Evolutionary conservation across 2,329 filamentous ascomycete genomes (phyloP).

Genomic region (Fusarium denticulatum): DNA sequence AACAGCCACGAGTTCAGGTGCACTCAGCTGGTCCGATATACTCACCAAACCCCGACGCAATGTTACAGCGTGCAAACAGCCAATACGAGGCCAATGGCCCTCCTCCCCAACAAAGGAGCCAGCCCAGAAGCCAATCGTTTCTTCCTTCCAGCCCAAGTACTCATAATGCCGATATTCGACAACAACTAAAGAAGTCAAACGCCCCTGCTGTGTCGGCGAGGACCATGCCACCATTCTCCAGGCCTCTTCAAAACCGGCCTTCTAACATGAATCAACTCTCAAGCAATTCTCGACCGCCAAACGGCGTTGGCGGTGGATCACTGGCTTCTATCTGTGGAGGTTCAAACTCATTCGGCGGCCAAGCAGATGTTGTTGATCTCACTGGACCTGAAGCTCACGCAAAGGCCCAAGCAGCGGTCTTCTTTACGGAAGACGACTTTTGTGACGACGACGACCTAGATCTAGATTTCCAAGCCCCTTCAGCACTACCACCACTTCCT

Average conservation of each 20-base stretch:
- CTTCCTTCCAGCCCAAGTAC: conserved; percentile 65
- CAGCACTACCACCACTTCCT: conserved; percentile 56
- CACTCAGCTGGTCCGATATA: conserved; percentile 28
- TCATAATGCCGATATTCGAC: conserved; percentile 59
- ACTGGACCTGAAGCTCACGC: conserved; percentile 43
- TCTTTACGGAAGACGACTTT: conserved; percentile 84
- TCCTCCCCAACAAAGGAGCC: conserved; percentile 45
- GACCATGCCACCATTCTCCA: conserved; percentile 44
- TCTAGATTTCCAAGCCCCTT: conserved; percentile 71
- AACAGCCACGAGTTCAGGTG: conserved; percentile 37
- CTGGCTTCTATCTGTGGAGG: conserved; percentile 56
- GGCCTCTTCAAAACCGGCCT: conserved; percentile 44
- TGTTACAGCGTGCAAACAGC: conserved; percentile 52
- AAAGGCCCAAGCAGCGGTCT: conserved; percentile 54
- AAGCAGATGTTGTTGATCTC: conserved; percentile 48
- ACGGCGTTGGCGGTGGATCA: conserved; percentile 36
- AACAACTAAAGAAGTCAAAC: conserved; percentile 60
- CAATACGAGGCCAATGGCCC: conserved; percentile 51
- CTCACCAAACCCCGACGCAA: conserved; percentile 40
- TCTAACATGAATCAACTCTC: conserved; percentile 46
- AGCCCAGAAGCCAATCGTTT: conserved; percentile 59
- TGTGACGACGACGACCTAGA: conserved; percentile 84
- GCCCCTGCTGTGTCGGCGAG: conserved; percentile 54
- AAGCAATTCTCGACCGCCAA: conserved; percentile 14
- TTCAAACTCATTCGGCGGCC: conserved; percentile 58